phyloP scores from a whole-genome alignment of 805 yeast species.

The Debaryomyces tyrocola region DNA sequence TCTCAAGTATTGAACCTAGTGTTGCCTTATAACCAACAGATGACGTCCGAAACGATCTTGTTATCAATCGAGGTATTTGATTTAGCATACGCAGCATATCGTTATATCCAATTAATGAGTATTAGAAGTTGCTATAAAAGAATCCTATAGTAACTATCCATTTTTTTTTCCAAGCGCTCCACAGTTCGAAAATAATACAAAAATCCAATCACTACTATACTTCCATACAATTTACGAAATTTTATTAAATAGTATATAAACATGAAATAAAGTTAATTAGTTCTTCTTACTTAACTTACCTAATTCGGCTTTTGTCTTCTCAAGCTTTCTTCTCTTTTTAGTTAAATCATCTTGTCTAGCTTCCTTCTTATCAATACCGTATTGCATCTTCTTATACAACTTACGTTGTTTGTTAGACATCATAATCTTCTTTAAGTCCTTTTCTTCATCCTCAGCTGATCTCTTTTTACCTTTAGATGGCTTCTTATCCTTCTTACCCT shows the following conservation, averaged over 20 bases:
- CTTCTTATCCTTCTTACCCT: conserved; percentile 25
- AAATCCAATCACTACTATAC: not conserved
- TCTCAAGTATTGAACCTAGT: not conserved
- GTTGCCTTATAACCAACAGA: not conserved
- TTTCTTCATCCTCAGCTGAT: conserved; percentile 72
- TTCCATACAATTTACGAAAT: not conserved
- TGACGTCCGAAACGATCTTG: not conserved
- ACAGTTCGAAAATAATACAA: too few species aligned
- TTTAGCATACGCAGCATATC: too few species aligned
- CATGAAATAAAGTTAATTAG: not conserved
- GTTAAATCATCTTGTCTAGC: conserved; percentile 66
- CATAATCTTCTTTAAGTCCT: conserved; percentile 92
- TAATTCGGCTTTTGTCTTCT: conserved; percentile 54
- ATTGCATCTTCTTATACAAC: conserved; percentile 91
- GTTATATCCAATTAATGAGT: too few species aligned
- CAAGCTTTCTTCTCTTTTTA: conserved; percentile 68
- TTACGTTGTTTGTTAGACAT: conserved; percentile 96
- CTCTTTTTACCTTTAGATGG: conserved; percentile 41
- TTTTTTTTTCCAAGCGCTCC: too few species aligned
- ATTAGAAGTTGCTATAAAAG: too few species aligned
- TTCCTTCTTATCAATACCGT: conserved; percentile 82
- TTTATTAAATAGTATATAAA: not conserved
- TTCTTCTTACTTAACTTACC: conserved; percentile 19
- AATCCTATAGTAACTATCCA: too few species aligned
- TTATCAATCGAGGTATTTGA: too few species aligned